A percentile compares a stretch with the other conserved stretches of the same genome.
phyloP scores from a whole-genome alignment of 176 grass and related monocot genomes.

The Melocanna baccifera region DNA sequence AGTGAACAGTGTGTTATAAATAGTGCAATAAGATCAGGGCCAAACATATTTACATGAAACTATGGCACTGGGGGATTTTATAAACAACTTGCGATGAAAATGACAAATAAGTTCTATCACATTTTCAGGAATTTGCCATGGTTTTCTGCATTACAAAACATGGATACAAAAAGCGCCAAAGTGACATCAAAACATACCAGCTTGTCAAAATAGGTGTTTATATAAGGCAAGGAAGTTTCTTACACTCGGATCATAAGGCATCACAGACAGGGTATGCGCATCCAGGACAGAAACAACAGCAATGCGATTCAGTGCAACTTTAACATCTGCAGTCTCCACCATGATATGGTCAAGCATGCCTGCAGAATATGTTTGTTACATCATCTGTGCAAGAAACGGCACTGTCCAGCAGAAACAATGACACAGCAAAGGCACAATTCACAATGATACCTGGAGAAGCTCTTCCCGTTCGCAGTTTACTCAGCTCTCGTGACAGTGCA shows the following conservation, averaged over 20 bases:
- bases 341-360: constrained; percentile 97
- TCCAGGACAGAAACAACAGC: constrained; percentile 94
- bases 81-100: background rate
- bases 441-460: constrained; percentile 59
- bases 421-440: background rate
- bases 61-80: background rate
- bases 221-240: constrained; percentile 27
- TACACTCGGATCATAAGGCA: constrained; percentile 91
- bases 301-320: constrained; percentile 68
- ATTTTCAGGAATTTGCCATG: background rate
- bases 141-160: background rate
- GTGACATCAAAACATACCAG: background rate
- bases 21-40: background rate
- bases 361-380: constrained; percentile 25
- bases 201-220: background rate
- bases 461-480: constrained; percentile 86
- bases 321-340: constrained; percentile 61
- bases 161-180: background rate
- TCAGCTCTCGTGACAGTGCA: constrained; percentile 73
- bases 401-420: constrained; percentile 14
- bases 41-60: constrained; percentile 1
- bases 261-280: constrained; percentile 79
- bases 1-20: background rate
- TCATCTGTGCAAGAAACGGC: background rate
- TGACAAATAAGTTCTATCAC: background rate